Base-by-base conservation (phyloP, 805 yeast species). In the Wickerhamiella kazuoi region DNA sequence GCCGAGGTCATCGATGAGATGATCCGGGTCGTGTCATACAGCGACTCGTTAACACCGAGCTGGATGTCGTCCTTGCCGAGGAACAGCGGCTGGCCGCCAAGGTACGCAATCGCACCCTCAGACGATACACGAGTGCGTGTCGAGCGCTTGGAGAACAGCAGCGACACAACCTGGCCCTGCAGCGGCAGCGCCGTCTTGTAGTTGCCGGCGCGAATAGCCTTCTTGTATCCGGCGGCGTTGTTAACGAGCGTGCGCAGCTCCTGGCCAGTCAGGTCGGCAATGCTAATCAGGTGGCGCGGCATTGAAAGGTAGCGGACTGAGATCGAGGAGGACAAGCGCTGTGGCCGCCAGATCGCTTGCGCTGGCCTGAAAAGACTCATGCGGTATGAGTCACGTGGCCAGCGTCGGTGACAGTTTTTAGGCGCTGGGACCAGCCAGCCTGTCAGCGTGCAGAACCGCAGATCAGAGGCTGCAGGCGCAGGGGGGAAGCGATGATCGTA, bases 31-130 rank as follows among this genome's bases (percentile, higher is more conserved):
- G 96, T 79, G 58, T 90, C 98, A 51, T 79, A 79, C 43, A 83
- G 62, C 0, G 90, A 70, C 64, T 90, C 98, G 55, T 90, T 90
- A 34, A 83, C 94, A 34, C 98, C 98, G 41, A 90, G 65, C 60
- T 90, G 98, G 55, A 90, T 90, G 51, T 90, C 98, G 49, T 86
- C 95, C 50, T 79, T 83, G 37, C 98, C 97, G 48, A 90, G 66
- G 53, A 90, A 90, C 90, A 90, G 79, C 11, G 98, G 95, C 50
- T 78, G 90, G 5, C 86, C 97, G 16, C 97, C 97, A 48, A 87
- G 79, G 55, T 79, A 84, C 2, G 80, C 69, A 11, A 86, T 80
- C 14, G 98, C 98, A 37, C 94, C 96, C 57, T 90, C 98, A 9
- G 86, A 69, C 19, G 95, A 83, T 30, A 90, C 72, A 60, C 98